phyloP scores from a whole-genome alignment of 1,139 yeast species.

The Torulaspora globosa region DNA sequence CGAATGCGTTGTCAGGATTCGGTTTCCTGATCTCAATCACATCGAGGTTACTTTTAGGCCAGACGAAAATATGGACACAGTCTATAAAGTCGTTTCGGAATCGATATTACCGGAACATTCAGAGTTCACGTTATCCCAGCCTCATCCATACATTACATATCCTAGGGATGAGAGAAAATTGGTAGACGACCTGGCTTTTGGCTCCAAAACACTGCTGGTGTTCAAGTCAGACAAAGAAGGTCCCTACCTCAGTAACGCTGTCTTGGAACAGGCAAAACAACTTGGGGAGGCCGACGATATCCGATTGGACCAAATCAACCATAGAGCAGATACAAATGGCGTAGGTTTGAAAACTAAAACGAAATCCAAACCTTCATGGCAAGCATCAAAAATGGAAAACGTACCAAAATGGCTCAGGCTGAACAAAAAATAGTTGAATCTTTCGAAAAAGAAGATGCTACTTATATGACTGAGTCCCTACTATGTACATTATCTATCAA shows the following conservation, averaged over 20 bases:
- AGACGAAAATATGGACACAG: constrained; percentile 37
- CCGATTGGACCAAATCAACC: constrained; percentile 23
- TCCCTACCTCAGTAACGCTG: constrained; percentile 35
- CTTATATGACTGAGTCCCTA: constrained; percentile 9
- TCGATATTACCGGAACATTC: constrained; percentile 32
- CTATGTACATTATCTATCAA: constrained; percentile 9
- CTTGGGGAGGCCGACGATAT: constrained; percentile 44
- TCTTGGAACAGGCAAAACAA: constrained; percentile 36
- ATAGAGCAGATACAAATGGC: not conserved
- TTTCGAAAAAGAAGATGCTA: constrained; percentile 1
- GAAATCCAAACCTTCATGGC: not conserved
- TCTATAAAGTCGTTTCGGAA: constrained; percentile 42
- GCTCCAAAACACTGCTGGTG: constrained; percentile 37
- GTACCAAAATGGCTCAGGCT: constrained; percentile 41
- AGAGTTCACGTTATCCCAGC: constrained; percentile 41
- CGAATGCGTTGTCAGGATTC: constrained; percentile 44
- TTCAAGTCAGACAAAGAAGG: constrained; percentile 28
- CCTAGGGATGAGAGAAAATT: constrained; percentile 21
- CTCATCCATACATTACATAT: constrained; percentile 45
- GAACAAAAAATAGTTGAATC: constrained; percentile 35
- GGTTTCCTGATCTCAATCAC: constrained; percentile 51
- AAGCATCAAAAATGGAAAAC: constrained; percentile 13
- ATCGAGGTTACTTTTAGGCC: constrained; percentile 48
- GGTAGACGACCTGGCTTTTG: constrained; percentile 30
- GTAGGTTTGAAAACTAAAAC: not conserved